A percentile compares a stretch with the other conserved stretches of the same genome.
Conservation (phyloP, 768 basidiomycete genomes). For the Russula emetica region DNA sequence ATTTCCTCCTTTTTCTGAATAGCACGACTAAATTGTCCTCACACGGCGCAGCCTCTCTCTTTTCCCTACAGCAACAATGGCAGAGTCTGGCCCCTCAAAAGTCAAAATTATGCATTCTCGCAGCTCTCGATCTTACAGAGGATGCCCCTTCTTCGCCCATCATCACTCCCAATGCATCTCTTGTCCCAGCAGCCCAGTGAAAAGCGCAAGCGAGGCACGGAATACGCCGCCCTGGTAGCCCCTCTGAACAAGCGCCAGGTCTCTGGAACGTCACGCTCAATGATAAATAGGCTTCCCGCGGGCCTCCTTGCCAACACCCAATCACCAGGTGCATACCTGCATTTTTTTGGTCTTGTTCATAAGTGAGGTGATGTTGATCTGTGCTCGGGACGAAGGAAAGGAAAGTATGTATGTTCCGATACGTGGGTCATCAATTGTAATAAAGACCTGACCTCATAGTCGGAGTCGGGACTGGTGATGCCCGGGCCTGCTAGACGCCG, state of each 20-base stretch:
- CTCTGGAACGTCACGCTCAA: background rate
- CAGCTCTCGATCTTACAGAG: conserved; percentile 24
- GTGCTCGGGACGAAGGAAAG: too few relatives aligned
- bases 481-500: conserved; percentile 13
- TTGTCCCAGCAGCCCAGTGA: background rate
- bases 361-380: background rate
- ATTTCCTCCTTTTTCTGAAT: background rate
- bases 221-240: background rate
- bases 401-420: too few relatives aligned
- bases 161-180: background rate
- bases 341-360: background rate
- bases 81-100: conserved; percentile 10
- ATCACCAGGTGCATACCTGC: conserved; percentile 16
- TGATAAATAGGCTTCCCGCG: conserved; percentile 7
- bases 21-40: background rate
- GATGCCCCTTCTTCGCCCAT: background rate
- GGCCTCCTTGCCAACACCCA: conserved; percentile 22
- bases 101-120: conserved; percentile 26
- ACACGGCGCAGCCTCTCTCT: background rate
- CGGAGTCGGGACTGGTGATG: background rate
- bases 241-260: conserved; percentile 24
- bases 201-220: conserved; percentile 23
- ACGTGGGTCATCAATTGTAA: too few relatives aligned
- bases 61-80: conserved; percentile 1
- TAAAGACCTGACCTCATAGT: too few relatives aligned